Evolutionary conservation across 1,284 basidiomycete species (phyloP).

Genomic region (Trametes versicolor): DNA sequence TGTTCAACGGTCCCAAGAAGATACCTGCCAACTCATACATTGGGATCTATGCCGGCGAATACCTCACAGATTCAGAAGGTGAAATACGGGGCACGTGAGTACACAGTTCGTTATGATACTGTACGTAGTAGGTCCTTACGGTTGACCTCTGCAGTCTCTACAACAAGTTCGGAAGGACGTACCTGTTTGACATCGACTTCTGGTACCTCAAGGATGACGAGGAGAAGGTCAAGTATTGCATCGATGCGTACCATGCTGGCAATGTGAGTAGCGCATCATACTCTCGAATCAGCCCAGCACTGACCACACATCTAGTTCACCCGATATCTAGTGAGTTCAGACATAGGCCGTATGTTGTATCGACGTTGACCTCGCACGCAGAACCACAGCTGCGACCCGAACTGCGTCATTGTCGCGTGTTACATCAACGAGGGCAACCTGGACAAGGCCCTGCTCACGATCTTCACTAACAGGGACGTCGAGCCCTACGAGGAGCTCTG

Average conservation of each 20-base stretch:
- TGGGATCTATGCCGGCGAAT: slow-evolving; percentile 88
- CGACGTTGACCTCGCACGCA: slow-evolving; percentile 43
- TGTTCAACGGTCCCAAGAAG: slow-evolving; percentile 69
- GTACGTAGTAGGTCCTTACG: not conserved
- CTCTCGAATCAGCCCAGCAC: not conserved
- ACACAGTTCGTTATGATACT: slow-evolving; percentile 9
- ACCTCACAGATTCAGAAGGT: slow-evolving; percentile 73
- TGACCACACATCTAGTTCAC: slow-evolving; percentile 60
- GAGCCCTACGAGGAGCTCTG: slow-evolving; percentile 78
- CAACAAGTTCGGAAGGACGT: slow-evolving; percentile 81
- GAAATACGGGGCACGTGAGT: slow-evolving; percentile 75
- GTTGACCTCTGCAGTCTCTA: slow-evolving; percentile 64
- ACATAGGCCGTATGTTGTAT: slow-evolving; percentile 5
- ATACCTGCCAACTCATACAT: slow-evolving; percentile 80
- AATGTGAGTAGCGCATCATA: slow-evolving; percentile 64
- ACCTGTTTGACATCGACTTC: slow-evolving; percentile 87
- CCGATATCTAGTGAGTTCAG: slow-evolving; percentile 63
- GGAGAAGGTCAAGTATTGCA: slow-evolving; percentile 56
- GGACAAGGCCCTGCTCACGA: slow-evolving; percentile 59
- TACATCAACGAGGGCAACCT: slow-evolving; percentile 62
- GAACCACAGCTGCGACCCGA: slow-evolving; percentile 94
- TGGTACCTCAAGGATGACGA: slow-evolving; percentile 60
- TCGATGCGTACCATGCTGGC: slow-evolving; percentile 90
- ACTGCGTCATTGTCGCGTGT: slow-evolving; percentile 75
- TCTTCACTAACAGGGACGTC: slow-evolving; percentile 78